phyloP scores from a whole-genome alignment of 2,329 filamentous ascomycete species.

The Capronia coronata region DNA sequence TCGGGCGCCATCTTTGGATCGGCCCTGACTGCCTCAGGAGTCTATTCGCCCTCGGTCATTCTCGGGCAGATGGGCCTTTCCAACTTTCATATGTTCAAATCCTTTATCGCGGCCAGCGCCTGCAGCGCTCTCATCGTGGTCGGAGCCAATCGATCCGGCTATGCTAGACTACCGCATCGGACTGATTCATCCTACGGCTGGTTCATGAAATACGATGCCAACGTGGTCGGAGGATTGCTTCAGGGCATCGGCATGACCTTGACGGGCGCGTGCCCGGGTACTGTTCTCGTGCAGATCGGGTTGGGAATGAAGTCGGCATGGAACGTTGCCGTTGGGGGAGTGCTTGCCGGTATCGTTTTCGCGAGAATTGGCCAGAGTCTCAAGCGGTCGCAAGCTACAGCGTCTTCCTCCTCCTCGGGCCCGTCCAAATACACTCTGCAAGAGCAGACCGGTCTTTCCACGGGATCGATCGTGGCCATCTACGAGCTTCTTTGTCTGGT shows the following conservation, averaged over 20 bases:
- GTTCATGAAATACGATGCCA: constrained; percentile 55
- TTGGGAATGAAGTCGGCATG: constrained; percentile 48
- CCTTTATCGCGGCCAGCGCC: constrained; percentile 57
- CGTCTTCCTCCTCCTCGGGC: not conserved
- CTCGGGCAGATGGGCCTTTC: constrained; percentile 54
- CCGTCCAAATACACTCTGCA: constrained; percentile 18
- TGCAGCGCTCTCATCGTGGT: constrained; percentile 52
- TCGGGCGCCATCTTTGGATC: constrained; percentile 57
- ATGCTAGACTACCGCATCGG: constrained; percentile 44
- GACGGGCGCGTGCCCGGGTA: constrained; percentile 60
- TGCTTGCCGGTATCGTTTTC: constrained; percentile 48
- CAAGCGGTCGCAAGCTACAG: constrained; percentile 6
- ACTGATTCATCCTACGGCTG: constrained; percentile 49
- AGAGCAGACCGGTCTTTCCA: constrained; percentile 19
- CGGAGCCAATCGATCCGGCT: constrained; percentile 41
- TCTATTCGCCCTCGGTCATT: constrained; percentile 56
- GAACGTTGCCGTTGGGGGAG: constrained; percentile 49
- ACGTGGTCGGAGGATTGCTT: constrained; percentile 56
- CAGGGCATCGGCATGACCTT: constrained; percentile 62
- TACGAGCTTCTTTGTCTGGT: constrained; percentile 42
- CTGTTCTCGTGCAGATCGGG: constrained; percentile 56
- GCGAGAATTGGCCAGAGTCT: constrained; percentile 12
- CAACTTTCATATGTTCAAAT: constrained; percentile 61
- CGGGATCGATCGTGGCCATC: constrained; percentile 33
- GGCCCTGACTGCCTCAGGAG: constrained; percentile 54